Base-by-base conservation (phyloP, 1,284 basidiomycete species). In the Ustilago curta region DNA sequence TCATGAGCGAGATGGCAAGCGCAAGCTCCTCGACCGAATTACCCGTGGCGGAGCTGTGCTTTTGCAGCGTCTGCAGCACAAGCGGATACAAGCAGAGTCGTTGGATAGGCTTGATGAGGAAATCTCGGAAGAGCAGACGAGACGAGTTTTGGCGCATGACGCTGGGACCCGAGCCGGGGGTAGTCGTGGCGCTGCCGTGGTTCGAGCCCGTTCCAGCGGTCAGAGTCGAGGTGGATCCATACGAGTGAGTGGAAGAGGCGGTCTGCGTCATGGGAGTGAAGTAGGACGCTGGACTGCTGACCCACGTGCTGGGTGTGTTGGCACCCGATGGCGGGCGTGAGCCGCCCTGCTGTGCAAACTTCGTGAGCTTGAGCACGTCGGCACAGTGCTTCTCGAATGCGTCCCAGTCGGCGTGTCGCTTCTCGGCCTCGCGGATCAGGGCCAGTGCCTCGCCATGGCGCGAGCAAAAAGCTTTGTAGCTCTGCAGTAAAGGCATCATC, bases 71-170 rank as follows among this genome's bases (percentile, higher is more conserved):
- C 48, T 82, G 78, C 35, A 84, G 68, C 2, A 84, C 71, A 16
- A 84, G 64, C 8, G 82, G 83, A 53, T 84, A 83, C 12, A 84
- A 66, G 48, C 81, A 83, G 18, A 84, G 76, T 6, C 83, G 76
- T 56, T 84, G 83, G 31, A 84, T 78, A 4, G 83, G 83, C 74
- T 84, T 84, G 65, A 84, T 81, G 53, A 84, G 73, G 53, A 79
- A 84, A 52, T 84, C 83, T 25, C 78, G 72, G 56, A 84, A 82
- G 12, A 77, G 68, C 23, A 84, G 65, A 11, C 80, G 76, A 14
- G 70, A 66, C 4, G 73, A 66, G 55, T 66, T 67, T 35, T 75
- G 63, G 16, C 72, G 71, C 32, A 60, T 47, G 3, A 54, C 32
- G n/a, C 44, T 40, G 23, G 59, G 52, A 2, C 45, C 50, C 18